phyloP scores from a whole-genome alignment of 1,284 basidiomycete genomes.

The Sporisorium graminicola region DNA sequence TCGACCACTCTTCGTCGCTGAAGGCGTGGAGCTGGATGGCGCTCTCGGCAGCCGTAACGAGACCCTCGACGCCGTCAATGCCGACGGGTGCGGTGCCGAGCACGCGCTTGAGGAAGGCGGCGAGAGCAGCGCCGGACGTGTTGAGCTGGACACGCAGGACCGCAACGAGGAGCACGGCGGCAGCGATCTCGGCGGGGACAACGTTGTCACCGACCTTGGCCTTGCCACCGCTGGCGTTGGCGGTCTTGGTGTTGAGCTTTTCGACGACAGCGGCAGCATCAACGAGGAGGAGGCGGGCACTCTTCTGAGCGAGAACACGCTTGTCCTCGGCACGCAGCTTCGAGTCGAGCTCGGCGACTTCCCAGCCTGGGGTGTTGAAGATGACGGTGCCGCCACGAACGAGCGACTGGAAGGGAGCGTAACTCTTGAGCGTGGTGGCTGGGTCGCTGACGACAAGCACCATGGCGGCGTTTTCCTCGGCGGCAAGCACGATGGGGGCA shows the following conservation, averaged over 20 bases:
- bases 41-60: constrained; percentile 55
- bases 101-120: constrained; percentile 48
- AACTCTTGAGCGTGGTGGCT: constrained; percentile 58
- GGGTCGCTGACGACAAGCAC: constrained; percentile 63
- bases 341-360: constrained; percentile 60
- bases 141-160: constrained; percentile 58
- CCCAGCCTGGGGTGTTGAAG: constrained; percentile 64
- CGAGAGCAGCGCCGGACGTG: constrained; percentile 43
- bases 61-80: constrained; percentile 56
- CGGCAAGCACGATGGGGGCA: constrained; percentile 59
- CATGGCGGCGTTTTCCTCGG: constrained; percentile 53
- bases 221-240: constrained; percentile 57
- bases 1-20: constrained; percentile 54
- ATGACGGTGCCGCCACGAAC: constrained; percentile 63
- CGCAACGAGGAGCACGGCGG: constrained; percentile 59
- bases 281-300: constrained; percentile 58
- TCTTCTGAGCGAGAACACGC: constrained; percentile 59
- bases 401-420: constrained; percentile 61
- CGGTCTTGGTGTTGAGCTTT: constrained; percentile 56
- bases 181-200: constrained; percentile 56
- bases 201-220: constrained; percentile 55
- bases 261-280: constrained; percentile 61
- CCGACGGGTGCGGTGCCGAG: constrained; percentile 64
- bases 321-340: constrained; percentile 65
- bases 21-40: constrained; percentile 54